These are phyloP conservation scores for Penicillium pulvis DNA, from an alignment of 495 filamentous ascomycete genomes.

Conservation along the genomic window DNA sequence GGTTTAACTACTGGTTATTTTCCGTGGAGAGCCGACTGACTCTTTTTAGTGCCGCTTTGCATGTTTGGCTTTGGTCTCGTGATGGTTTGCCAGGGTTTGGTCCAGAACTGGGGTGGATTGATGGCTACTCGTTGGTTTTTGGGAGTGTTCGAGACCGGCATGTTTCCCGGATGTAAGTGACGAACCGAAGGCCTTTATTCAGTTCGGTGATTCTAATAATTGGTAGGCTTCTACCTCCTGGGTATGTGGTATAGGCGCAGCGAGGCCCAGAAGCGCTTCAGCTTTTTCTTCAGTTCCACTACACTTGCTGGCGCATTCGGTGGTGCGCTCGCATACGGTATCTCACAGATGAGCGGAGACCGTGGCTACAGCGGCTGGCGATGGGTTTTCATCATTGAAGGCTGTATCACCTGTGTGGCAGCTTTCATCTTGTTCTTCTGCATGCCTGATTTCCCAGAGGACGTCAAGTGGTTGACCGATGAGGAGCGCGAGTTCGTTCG, in stretches of 20 bases:
- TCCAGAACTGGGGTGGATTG: conserved; percentile 75
- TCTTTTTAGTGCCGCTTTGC: conserved; percentile 59
- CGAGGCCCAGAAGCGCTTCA: conserved; percentile 87
- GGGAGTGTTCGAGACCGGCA: conserved; percentile 84
- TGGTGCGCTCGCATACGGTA: conserved; percentile 77
- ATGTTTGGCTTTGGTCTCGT: conserved; percentile 84
- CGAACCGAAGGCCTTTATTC: neutral
- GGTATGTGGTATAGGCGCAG: conserved; percentile 87
- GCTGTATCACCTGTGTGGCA: conserved; percentile 70
- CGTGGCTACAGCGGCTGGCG: conserved; percentile 80
- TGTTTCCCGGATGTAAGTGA: conserved; percentile 67
- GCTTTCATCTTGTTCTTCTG: conserved; percentile 75
- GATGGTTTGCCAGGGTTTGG: conserved; percentile 77
- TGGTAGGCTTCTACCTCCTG: conserved; percentile 72
- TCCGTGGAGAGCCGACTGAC: conserved; percentile 1
- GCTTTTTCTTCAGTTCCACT: conserved; percentile 85
- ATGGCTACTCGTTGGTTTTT: conserved; percentile 85
- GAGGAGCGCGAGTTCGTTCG: conserved; percentile 77
- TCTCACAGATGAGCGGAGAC: conserved; percentile 72
- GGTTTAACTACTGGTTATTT: neutral
- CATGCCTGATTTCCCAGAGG: conserved; percentile 74
- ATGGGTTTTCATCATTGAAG: conserved; percentile 79
- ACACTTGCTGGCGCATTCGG: conserved; percentile 86
- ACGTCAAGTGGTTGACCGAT: conserved; percentile 61
- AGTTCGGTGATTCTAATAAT: neutral